Evolutionary conservation across 2,329 filamentous ascomycete species (phyloP).

Genomic region (Falciphora oryzae): DNA sequence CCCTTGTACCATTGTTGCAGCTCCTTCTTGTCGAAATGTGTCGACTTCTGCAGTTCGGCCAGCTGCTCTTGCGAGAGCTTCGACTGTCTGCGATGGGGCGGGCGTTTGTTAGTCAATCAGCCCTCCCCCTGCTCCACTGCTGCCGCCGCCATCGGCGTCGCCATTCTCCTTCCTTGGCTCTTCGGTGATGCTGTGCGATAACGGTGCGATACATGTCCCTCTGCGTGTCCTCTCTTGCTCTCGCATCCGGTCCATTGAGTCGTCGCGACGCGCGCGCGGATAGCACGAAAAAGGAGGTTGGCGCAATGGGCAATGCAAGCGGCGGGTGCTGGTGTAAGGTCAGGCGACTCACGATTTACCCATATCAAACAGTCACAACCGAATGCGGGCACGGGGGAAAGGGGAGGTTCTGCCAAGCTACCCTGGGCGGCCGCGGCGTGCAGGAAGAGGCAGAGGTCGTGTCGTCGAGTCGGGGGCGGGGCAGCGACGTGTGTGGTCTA

Average conservation of each 20-base stretch:
- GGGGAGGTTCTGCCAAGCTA: constrained; percentile 1
- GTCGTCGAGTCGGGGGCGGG: neutral
- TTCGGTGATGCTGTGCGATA: neutral
- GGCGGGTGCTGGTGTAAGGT: constrained; percentile 8
- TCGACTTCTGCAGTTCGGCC: constrained; percentile 89
- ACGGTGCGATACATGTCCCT: neutral
- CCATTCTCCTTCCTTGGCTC: neutral
- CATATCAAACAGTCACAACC: constrained; percentile 28
- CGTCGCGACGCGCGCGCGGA: too few species aligned
- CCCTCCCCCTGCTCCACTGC: neutral
- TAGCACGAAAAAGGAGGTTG: neutral
- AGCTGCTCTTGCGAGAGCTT: constrained; percentile 97
- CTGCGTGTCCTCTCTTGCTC: neutral
- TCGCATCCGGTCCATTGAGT: neutral
- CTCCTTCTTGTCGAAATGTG: constrained; percentile 99
- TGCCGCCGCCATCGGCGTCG: neutral
- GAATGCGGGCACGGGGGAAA: neutral
- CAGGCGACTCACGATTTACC: constrained; percentile 47
- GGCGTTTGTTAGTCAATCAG: neutral
- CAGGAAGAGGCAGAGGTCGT: neutral
- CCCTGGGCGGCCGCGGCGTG: neutral
- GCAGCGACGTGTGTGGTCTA: neutral
- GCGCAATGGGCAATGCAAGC: constrained; percentile 6
- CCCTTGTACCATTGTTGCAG: constrained; percentile 99
- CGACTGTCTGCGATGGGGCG: constrained; percentile 64